These are phyloP conservation scores for Penicillium psychrofluorescens DNA, from an alignment of 495 filamentous ascomycete species.

Conservation along the genomic window DNA sequence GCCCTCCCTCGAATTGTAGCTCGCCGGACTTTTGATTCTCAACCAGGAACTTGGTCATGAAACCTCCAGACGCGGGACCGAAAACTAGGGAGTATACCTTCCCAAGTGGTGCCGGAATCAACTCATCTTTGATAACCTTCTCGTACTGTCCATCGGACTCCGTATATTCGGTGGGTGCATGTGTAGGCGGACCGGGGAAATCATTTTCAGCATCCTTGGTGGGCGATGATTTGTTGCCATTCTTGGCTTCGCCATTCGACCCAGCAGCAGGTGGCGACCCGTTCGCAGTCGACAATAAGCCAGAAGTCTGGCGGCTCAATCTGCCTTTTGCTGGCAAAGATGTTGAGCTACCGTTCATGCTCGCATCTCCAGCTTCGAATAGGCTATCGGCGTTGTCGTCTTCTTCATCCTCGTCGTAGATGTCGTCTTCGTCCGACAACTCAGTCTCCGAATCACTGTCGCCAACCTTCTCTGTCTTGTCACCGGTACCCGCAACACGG, in stretches of 20 bases:
- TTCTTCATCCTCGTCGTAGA: conserved; percentile 71
- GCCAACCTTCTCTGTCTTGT: conserved; percentile 84
- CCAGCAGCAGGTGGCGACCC: conserved; percentile 21
- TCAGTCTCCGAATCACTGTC: conserved; percentile 50
- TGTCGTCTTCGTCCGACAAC: conserved; percentile 58
- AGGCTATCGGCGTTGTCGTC: conserved; percentile 50
- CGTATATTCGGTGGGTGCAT: conserved; percentile 75
- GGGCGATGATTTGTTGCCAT: conserved; percentile 48
- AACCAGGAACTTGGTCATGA: conserved; percentile 76
- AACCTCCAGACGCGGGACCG: conserved; percentile 67
- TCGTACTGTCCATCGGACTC: conserved; percentile 76
- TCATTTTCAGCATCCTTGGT: conserved; percentile 48
- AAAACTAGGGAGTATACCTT: conserved; percentile 87
- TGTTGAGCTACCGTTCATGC: conserved; percentile 52
- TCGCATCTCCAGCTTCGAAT: conserved; percentile 53
- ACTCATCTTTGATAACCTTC: conserved; percentile 75
- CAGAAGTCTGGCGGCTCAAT: conserved; percentile 60
- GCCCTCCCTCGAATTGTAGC: conserved; percentile 72
- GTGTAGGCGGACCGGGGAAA: conserved; percentile 81
- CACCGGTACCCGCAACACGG: conserved; percentile 69
- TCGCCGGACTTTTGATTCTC: conserved; percentile 87
- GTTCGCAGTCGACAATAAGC: conserved; percentile 31
- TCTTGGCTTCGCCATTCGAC: conserved; percentile 39
- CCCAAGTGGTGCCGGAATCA: conserved; percentile 80
- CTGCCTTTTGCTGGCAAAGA: conserved; percentile 42